These are phyloP conservation scores for Vitis amurensis DNA, from an alignment of 164 flowering plant species.

Conservation along the genomic window DNA sequence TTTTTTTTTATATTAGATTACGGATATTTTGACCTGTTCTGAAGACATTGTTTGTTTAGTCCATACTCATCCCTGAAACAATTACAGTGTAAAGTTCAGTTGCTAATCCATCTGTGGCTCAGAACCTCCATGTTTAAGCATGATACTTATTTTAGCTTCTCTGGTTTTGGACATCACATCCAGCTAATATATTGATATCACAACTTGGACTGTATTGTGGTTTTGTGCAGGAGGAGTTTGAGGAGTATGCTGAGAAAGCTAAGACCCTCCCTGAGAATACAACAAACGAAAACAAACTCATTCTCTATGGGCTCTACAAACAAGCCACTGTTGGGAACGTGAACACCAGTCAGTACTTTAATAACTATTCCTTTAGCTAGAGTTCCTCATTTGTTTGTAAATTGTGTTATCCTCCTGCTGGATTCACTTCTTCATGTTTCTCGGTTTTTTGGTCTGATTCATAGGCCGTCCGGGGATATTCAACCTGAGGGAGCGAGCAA, in stretches of 20 bases:
- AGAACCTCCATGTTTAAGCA: too few relatives aligned
- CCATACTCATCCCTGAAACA: too few relatives aligned
- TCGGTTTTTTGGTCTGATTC: background rate
- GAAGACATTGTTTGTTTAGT: too few relatives aligned
- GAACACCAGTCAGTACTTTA: slow-evolving; percentile 36
- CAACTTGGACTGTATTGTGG: background rate
- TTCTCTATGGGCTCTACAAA: slow-evolving; percentile 54
- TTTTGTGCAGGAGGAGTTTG: slow-evolving; percentile 46
- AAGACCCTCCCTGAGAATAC: slow-evolving; percentile 44
- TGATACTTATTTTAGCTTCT: background rate
- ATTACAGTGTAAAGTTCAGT: too few relatives aligned
- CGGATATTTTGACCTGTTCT: too few relatives aligned
- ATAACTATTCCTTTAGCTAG: too few relatives aligned
- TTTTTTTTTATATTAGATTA: too few relatives aligned
- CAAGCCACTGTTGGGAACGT: slow-evolving; percentile 51
- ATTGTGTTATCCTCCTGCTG: background rate
- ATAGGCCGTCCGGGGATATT: slow-evolving; percentile 51
- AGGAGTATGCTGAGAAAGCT: slow-evolving; percentile 51
- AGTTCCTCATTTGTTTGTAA: background rate
- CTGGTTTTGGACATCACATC: too few relatives aligned
- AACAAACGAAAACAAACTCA: slow-evolving; percentile 38
- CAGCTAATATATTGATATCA: too few relatives aligned
- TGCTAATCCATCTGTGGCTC: too few relatives aligned
- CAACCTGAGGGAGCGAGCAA: slow-evolving; percentile 39
- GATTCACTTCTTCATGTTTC: background rate